Percentiles rank a stretch among this genome's conserved stretches.
Conservation (phyloP, 352 stramenopile species). For the Globisporangium emineosum region DNA sequence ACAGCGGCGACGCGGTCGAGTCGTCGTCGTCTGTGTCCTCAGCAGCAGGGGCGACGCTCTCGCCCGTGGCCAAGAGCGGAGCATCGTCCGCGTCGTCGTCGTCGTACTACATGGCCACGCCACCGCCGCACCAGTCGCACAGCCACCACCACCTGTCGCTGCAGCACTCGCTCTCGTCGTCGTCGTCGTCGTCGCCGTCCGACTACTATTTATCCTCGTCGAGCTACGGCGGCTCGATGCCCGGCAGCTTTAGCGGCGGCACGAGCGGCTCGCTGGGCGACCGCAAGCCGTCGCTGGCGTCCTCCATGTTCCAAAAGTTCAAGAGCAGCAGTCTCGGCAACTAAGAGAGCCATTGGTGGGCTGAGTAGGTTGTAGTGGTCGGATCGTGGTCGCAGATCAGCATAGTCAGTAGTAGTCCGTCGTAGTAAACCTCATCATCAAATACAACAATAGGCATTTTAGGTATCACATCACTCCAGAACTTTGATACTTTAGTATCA, state of each 20-base stretch:
- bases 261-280: conserved; percentile 25
- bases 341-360: neutral
- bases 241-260: neutral
- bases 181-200: conserved; percentile 30
- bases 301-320: conserved; percentile 56
- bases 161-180: conserved; percentile 17
- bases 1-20: conserved; percentile 34
- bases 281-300: conserved; percentile 48
- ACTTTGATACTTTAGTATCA: neutral
- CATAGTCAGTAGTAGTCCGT: neutral
- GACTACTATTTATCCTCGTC: conserved; percentile 46
- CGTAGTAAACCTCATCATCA: conserved; percentile 1
- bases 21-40: conserved; percentile 18
- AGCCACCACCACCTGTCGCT: conserved; percentile 5
- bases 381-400: neutral
- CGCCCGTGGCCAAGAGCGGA: conserved; percentile 14
- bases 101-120: conserved; percentile 8
- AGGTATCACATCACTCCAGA: too few species aligned
- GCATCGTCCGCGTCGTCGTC: neutral
- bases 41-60: conserved; percentile 10
- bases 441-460: conserved; percentile 5
- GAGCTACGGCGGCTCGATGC: conserved; percentile 21
- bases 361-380: neutral
- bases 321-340: conserved; percentile 33
- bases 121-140: conserved; percentile 15